Percentiles rank a stretch among this genome's conserved stretches.
Evolutionary conservation across 257 asterid genomes (phyloP).

Genomic region (Solanum medicagineum): DNA sequence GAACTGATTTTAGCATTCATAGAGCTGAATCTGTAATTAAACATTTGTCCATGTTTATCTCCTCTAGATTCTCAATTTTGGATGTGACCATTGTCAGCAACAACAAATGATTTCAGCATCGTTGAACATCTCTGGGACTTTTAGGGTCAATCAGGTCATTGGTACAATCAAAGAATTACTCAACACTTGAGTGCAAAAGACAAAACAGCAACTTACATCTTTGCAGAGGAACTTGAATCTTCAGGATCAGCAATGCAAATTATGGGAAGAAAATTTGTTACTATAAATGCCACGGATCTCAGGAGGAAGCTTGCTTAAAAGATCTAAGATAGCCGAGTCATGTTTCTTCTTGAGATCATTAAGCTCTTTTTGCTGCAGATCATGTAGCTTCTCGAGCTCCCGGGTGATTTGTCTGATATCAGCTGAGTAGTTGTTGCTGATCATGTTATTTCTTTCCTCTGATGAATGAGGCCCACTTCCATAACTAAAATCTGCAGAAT

Average conservation of each 20-base stretch:
- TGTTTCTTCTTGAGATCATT: slow-evolving; percentile 56
- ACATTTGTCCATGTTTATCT: neutral
- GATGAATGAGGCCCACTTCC: slow-evolving; percentile 4
- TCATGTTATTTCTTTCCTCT: slow-evolving; percentile 10
- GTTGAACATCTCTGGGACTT: slow-evolving; percentile 5
- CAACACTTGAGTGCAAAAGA: neutral
- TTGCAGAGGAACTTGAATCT: slow-evolving; percentile 19
- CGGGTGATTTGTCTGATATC: slow-evolving; percentile 25
- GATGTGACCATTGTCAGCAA: neutral
- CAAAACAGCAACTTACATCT: slow-evolving; percentile 18
- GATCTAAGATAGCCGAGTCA: slow-evolving; percentile 34
- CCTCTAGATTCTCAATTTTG: neutral
- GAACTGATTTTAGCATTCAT: neutral
- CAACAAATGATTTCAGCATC: neutral
- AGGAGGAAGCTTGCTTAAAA: slow-evolving; percentile 46
- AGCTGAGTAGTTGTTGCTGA: slow-evolving; percentile 15
- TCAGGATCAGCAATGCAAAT: slow-evolving; percentile 9
- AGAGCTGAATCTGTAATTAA: neutral
- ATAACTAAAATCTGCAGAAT: slow-evolving; percentile 1
- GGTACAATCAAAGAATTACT: slow-evolving; percentile 8
- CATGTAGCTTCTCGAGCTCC: slow-evolving; percentile 49
- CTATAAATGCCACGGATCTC: slow-evolving; percentile 35
- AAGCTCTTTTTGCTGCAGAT: slow-evolving; percentile 56
- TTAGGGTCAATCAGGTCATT: slow-evolving; percentile 1
- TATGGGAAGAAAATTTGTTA: slow-evolving; percentile 20